A percentile compares a stretch with the other conserved stretches of the same genome.
phyloP scores from a whole-genome alignment of 2,329 filamentous ascomycete species.

The Pestalotiopsis sp. region DNA sequence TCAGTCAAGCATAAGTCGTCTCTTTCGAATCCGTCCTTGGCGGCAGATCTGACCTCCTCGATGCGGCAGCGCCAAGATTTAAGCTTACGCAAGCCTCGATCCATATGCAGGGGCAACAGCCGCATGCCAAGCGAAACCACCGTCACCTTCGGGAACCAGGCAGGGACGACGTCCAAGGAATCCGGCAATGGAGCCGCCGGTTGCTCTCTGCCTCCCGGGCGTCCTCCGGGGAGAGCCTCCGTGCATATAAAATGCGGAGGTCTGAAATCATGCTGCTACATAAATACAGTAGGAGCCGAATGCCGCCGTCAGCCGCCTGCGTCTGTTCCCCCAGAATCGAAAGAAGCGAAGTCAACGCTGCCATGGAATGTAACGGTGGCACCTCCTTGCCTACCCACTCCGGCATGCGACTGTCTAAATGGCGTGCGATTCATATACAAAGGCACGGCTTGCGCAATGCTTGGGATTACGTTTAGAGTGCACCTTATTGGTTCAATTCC shows the following conservation, averaged over 20 bases:
- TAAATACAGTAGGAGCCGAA: not conserved
- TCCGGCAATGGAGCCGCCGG: not conserved
- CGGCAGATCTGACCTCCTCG: not conserved
- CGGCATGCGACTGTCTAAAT: not conserved
- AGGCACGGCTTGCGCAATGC: not conserved
- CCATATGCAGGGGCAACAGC: not conserved
- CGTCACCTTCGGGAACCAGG: conserved; percentile 7
- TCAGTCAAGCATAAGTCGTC: not conserved
- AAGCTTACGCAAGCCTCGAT: conserved; percentile 5
- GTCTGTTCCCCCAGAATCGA: not conserved
- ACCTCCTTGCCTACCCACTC: not conserved
- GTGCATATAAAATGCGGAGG: not conserved
- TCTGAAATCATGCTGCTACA: not conserved
- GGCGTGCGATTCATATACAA: not conserved
- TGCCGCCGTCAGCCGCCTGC: not conserved
- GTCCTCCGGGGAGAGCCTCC: not conserved
- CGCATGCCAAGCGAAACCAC: conserved; percentile 7
- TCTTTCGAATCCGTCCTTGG: not conserved
- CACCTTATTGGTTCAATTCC: not conserved
- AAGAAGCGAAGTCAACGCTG: not conserved
- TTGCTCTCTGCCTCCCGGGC: not conserved
- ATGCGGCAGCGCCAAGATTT: not conserved
- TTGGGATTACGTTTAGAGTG: not conserved
- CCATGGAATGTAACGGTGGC: not conserved
- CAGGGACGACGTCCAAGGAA: not conserved